phyloP scores from a whole-genome alignment of 495 filamentous ascomycete genomes.

The Trichocladium uniseriatum region DNA sequence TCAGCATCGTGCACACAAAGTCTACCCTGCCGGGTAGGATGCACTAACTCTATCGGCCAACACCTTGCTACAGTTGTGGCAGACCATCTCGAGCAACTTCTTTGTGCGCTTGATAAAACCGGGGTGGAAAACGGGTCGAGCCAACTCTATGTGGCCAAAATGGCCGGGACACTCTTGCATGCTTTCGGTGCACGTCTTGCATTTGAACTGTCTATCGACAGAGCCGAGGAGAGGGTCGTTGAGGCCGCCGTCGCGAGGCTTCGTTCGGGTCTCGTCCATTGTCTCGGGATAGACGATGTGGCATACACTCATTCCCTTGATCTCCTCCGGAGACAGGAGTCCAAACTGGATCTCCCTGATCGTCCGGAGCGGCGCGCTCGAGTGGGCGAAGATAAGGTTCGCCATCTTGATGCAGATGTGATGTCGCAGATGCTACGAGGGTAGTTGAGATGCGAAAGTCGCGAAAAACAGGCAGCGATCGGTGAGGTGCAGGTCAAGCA shows the following conservation, averaged over 20 bases:
- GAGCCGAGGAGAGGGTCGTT: conserved; percentile 93
- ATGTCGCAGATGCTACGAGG: neutral
- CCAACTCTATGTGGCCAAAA: conserved; percentile 95
- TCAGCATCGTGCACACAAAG: conserved; percentile 55
- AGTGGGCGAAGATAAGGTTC: conserved; percentile 84
- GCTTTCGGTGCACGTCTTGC: conserved; percentile 86
- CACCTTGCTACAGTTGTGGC: conserved; percentile 95
- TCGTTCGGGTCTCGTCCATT: conserved; percentile 88
- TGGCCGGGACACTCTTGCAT: conserved; percentile 95
- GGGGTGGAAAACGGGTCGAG: conserved; percentile 88
- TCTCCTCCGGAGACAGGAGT: conserved; percentile 90
- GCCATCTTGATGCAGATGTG: conserved; percentile 50
- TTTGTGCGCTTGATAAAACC: conserved; percentile 96
- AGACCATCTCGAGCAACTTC: conserved; percentile 94
- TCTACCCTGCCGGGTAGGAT: conserved; percentile 33
- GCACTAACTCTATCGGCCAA: conserved; percentile 88
- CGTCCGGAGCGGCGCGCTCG: conserved; percentile 88
- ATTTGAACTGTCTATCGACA: conserved; percentile 87
- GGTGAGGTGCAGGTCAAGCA: conserved; percentile 6
- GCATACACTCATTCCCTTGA: conserved; percentile 92
- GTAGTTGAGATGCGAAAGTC: neutral
- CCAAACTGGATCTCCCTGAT: conserved; percentile 99
- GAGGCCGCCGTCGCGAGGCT: conserved; percentile 77
- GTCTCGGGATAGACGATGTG: conserved; percentile 94
- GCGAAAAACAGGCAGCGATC: conserved; percentile 6